Evolutionary conservation across 2,329 filamentous ascomycete genomes (phyloP).

Genomic region (Calonectria ilicicola): DNA sequence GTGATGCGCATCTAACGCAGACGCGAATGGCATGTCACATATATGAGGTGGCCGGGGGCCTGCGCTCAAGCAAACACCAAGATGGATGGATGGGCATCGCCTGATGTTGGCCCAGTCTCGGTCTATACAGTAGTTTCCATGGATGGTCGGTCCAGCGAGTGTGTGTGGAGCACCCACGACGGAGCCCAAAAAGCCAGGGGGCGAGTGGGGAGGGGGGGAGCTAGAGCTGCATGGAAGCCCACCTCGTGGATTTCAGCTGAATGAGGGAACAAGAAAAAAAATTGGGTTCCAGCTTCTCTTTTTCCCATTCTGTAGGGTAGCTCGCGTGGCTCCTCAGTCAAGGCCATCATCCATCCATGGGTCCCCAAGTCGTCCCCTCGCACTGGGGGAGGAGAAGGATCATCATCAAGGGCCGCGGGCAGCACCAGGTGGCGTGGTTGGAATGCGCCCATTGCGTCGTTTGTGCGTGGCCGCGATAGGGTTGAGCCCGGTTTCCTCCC

Average conservation of each 20-base stretch:
- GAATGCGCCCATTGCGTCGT: slow-evolving; percentile 1
- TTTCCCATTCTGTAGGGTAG: slow-evolving; percentile 34
- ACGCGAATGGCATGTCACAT: neutral
- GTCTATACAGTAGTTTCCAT: slow-evolving; percentile 17
- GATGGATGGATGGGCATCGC: slow-evolving; percentile 27
- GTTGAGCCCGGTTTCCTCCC: slow-evolving; percentile 1
- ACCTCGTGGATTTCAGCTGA: slow-evolving; percentile 39
- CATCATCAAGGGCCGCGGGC: slow-evolving; percentile 19
- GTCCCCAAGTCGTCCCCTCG: too few relatives aligned
- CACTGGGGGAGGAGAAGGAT: slow-evolving; percentile 9
- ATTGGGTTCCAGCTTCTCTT: neutral
- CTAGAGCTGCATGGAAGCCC: slow-evolving; percentile 41
- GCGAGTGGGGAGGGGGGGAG: slow-evolving; percentile 11
- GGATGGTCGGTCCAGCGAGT: slow-evolving; percentile 22
- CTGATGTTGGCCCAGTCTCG: slow-evolving; percentile 35
- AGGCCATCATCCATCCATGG: neutral
- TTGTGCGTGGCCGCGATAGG: neutral
- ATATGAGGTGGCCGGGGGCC: slow-evolving; percentile 8
- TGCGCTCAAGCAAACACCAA: neutral
- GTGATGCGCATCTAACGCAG: neutral
- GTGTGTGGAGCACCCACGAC: slow-evolving; percentile 33
- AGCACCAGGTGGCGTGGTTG: neutral
- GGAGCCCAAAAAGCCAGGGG: slow-evolving; percentile 11
- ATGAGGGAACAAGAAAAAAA: slow-evolving; percentile 2
- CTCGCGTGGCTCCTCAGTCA: neutral